These are phyloP conservation scores for Chrysosporium keratinophilum DNA, from an alignment of 2,329 filamentous ascomycete genomes.

Conservation along the genomic window DNA sequence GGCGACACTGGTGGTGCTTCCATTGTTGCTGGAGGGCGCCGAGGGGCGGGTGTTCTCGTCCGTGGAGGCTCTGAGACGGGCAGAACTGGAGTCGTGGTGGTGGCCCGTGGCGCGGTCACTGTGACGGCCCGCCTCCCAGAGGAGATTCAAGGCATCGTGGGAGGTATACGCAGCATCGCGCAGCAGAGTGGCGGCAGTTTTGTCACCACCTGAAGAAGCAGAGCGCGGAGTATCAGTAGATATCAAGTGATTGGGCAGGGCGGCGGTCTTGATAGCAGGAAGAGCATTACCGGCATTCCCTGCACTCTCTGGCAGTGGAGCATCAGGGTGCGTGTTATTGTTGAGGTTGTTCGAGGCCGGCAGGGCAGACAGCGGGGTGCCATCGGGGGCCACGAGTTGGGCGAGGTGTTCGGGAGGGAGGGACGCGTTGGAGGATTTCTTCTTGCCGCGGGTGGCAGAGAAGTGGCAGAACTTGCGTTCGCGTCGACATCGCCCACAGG, in stretches of 20 bases:
- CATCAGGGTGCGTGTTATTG: neutral
- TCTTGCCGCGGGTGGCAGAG: conserved; percentile 18
- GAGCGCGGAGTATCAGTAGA: conserved; percentile 1
- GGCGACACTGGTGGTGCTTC: conserved; percentile 39
- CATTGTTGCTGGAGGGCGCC: conserved; percentile 11
- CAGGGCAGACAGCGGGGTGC: neutral
- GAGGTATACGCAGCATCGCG: conserved; percentile 18
- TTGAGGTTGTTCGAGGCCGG: neutral
- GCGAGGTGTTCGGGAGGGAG: conserved; percentile 1
- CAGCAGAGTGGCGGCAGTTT: conserved; percentile 16
- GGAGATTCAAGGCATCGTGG: conserved; percentile 18
- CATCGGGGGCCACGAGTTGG: conserved; percentile 4
- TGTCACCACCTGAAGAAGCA: conserved; percentile 11
- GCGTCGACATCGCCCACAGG: conserved; percentile 18
- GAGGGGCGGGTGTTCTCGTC: conserved; percentile 10
- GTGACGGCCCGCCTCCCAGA: conserved; percentile 19
- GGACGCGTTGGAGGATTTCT: conserved; percentile 12
- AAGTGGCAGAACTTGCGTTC: conserved; percentile 19
- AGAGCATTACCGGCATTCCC: neutral
- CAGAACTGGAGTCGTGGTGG: neutral
- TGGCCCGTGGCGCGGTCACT: conserved; percentile 14
- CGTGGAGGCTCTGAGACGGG: conserved; percentile 1
- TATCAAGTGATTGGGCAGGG: conserved; percentile 7
- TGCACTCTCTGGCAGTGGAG: neutral
- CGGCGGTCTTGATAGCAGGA: neutral